Percentiles rank a stretch among this genome's conserved stretches.
Conservation (phyloP, 2,329 filamentous ascomycete genomes). For the Fusarium luffae region DNA sequence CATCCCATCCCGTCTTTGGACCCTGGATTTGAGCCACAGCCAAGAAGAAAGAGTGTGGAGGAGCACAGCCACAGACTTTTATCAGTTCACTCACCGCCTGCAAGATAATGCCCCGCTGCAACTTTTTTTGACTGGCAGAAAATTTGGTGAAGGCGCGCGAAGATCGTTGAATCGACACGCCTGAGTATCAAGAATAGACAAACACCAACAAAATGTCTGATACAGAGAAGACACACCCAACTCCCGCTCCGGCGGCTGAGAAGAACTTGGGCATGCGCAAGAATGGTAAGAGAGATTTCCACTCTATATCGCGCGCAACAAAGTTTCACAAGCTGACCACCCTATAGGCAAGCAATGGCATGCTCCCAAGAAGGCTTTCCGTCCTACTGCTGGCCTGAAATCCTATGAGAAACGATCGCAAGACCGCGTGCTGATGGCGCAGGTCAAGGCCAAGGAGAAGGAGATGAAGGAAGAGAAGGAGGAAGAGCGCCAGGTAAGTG, state of each 20-base stretch:
- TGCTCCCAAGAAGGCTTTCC: slow-evolving; percentile 82
- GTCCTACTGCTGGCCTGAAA: slow-evolving; percentile 80
- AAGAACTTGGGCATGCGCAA: slow-evolving; percentile 76
- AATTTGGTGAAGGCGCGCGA: slow-evolving; percentile 39
- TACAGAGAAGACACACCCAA: slow-evolving; percentile 47
- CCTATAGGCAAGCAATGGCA: slow-evolving; percentile 93
- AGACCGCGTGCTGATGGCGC: slow-evolving; percentile 73
- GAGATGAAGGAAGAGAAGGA: slow-evolving; percentile 98
- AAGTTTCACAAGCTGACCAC: slow-evolving; percentile 19
- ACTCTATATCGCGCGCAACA: background rate
- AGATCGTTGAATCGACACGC: slow-evolving; percentile 18
- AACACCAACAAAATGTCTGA: slow-evolving; percentile 56
- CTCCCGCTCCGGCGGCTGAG: slow-evolving; percentile 49
- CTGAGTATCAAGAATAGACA: slow-evolving; percentile 10
- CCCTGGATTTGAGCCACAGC: slow-evolving; percentile 42
- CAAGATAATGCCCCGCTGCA: slow-evolving; percentile 22
- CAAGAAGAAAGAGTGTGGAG: slow-evolving; percentile 4
- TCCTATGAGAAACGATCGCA: slow-evolving; percentile 82
- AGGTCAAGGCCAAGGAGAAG: slow-evolving; percentile 92
- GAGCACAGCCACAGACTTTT: slow-evolving; percentile 29
- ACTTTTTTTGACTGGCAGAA: slow-evolving; percentile 46
- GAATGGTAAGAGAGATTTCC: slow-evolving; percentile 71
- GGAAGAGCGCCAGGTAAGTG: slow-evolving; percentile 79
- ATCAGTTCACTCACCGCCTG: slow-evolving; percentile 34
- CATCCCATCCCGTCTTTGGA: slow-evolving; percentile 26